Base-by-base conservation (phyloP, 1,284 basidiomycete genomes). In the Afroboletus lepidellus region DNA sequence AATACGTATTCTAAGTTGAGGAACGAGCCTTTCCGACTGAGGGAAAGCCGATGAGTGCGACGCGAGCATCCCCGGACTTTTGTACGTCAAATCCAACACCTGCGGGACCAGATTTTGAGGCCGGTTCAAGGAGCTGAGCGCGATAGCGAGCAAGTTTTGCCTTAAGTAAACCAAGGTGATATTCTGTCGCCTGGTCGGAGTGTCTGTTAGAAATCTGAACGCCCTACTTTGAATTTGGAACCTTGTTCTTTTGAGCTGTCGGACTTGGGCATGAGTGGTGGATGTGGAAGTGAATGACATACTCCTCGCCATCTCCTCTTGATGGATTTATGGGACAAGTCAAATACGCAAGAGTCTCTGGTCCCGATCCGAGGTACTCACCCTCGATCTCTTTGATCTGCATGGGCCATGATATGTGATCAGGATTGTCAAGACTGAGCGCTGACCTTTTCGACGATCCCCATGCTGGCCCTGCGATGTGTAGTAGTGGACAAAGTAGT, bases 321-420 rank as follows among this genome's bases (percentile, higher is more conserved):
- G 38, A 50, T 50, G 18, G 23, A 41, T 48, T 18, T n/a, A 16
- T 30, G 5, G 23, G 38, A 11, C 38, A 6, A 15, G 44, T 67
- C 24, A 65, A 53, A 45, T 15, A 54, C 43, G 25, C 41, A 11
- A 24, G n/a, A 13, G 29, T 30, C n/a, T 5, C 20, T 27, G n/a
- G 41, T 41, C 41, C n/a, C 20, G n/a, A n/a, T 33, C 21, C 20
- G 9, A 16, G 37, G n/a, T 15, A 46, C 65, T 74, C 67, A 92
- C 91, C 90, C 80, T 96, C 91, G 59, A 95, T 94, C 69, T 92
- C 92, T 71, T 94, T 94, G 59, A 95, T 94, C 91, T 93, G 25
- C 5, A 25, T 1, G 29, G 25, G 21, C 36, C 21, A 29, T 15
- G 8, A 23, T 23, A 21, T 44, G 42, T 6, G 23, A 46, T 45